Conservation (phyloP, 225 moss, liverwort and hornwort genomes). For the Neckera pumila region DNA sequence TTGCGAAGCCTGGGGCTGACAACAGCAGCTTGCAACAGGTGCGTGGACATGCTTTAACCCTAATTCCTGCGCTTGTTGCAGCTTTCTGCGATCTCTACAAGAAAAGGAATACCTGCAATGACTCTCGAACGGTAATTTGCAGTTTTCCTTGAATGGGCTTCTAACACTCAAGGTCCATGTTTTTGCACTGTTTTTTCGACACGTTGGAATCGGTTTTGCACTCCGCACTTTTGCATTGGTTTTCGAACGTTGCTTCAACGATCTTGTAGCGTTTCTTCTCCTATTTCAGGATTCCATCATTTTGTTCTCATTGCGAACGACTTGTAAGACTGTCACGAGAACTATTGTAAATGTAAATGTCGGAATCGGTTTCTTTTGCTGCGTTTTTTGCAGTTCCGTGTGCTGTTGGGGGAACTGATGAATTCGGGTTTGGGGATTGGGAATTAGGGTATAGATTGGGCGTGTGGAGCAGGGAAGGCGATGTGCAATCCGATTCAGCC, state of each 20-base stretch:
- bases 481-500: slow-evolving; percentile 20
- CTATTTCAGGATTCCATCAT: background rate
- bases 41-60: background rate
- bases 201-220: background rate
- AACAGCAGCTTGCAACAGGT: slow-evolving; percentile 47
- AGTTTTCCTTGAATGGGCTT: too few relatives aligned
- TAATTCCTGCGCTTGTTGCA: background rate
- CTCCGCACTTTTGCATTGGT: background rate
- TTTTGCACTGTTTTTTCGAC: background rate
- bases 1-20: slow-evolving; percentile 11
- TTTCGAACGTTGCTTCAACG: background rate
- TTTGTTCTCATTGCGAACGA: background rate
- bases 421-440: background rate
- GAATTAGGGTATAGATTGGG: slow-evolving; percentile 34
- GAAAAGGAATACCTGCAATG: background rate
- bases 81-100: background rate
- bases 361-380: background rate
- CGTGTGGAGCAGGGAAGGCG: slow-evolving; percentile 34
- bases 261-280: background rate
- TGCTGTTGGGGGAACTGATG: background rate
- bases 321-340: background rate
- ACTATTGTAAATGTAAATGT: background rate
- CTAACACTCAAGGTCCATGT: background rate
- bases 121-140: background rate
- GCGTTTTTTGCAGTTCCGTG: background rate